Conservation (phyloP, 306 rosid genomes). For the Mucuna pruriens region DNA sequence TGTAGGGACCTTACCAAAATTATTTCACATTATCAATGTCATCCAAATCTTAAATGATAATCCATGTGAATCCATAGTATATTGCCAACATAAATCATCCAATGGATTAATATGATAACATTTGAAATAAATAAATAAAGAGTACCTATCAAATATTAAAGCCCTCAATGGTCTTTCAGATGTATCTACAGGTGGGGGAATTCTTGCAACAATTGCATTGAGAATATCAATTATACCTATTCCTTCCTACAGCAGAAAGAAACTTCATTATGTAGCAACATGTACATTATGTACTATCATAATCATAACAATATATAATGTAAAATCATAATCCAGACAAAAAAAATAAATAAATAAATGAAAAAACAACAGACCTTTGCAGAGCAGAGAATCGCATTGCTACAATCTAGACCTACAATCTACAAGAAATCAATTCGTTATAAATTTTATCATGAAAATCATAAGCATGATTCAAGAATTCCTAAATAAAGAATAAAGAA, state of each 20-base stretch:
- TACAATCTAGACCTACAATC: slow-evolving; percentile 90
- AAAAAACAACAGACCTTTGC: slow-evolving; percentile 71
- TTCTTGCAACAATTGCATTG: slow-evolving; percentile 73
- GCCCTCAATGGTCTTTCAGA: slow-evolving; percentile 77
- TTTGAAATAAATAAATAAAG: slow-evolving; percentile 6
- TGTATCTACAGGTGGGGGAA: slow-evolving; percentile 80
- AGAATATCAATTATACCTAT: slow-evolving; percentile 83
- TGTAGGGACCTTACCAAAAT: slow-evolving; percentile 25
- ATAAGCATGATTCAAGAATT: slow-evolving; percentile 8
- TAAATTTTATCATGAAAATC: slow-evolving; percentile 19
- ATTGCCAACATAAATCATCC: slow-evolving; percentile 20
- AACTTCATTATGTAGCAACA: slow-evolving; percentile 25
- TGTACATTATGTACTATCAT: background rate
- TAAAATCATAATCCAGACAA: slow-evolving; percentile 19
- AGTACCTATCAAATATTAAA: slow-evolving; percentile 87
- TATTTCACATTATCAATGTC: slow-evolving; percentile 17
- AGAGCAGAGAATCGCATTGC: slow-evolving; percentile 85
- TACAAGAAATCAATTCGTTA: slow-evolving; percentile 45
- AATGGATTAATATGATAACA: slow-evolving; percentile 23
- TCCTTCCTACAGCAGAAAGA: slow-evolving; percentile 70
- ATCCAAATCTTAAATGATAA: slow-evolving; percentile 30
- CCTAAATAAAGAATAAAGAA: slow-evolving; percentile 11
- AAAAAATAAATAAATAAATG: slow-evolving; percentile 2
- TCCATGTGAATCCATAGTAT: slow-evolving; percentile 4
- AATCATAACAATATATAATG: no score